Evolutionary conservation across 2,329 filamentous ascomycete species (phyloP).

Genomic region (Diaporthe eres): DNA sequence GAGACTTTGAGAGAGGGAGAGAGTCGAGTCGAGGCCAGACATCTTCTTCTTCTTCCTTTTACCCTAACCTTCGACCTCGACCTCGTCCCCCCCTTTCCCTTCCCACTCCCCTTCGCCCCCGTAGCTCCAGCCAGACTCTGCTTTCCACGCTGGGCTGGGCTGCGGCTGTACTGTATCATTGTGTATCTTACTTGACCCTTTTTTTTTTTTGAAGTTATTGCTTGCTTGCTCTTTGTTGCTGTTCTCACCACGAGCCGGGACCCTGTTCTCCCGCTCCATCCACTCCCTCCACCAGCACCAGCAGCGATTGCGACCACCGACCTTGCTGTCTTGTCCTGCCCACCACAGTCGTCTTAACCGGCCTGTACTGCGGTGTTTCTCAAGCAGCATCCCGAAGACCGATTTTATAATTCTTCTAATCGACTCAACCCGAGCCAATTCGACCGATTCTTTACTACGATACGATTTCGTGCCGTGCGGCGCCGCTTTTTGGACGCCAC

Average conservation of each 20-base stretch:
- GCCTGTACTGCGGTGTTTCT: conserved; percentile 36
- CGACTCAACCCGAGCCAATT: conserved; percentile 17
- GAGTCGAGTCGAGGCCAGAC: conserved; percentile 27
- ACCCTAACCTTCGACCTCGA: conserved; percentile 21
- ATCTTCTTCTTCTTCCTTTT: conserved; percentile 16
- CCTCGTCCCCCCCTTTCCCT: neutral
- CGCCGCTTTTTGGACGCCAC: conserved; percentile 10
- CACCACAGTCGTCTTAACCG: conserved; percentile 43
- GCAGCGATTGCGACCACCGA: conserved; percentile 24
- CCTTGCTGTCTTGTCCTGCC: conserved; percentile 4
- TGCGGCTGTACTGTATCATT: conserved; percentile 33
- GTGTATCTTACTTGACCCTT: conserved; percentile 30
- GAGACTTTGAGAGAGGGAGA: conserved; percentile 9
- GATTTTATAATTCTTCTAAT: conserved; percentile 31
- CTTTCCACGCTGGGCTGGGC: conserved; percentile 29
- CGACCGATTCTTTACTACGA: conserved; percentile 7
- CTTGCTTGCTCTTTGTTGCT: conserved; percentile 17
- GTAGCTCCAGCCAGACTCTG: conserved; percentile 28
- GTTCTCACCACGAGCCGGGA: conserved; percentile 29
- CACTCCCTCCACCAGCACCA: conserved; percentile 11
- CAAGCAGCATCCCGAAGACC: conserved; percentile 15
- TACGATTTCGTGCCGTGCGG: conserved; percentile 13
- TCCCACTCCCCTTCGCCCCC: conserved; percentile 9
- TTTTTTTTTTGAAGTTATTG: conserved; percentile 12
- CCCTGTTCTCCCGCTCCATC: conserved; percentile 30